A percentile compares a stretch with the other conserved stretches of the same genome.
Conservation (phyloP, 2,329 filamentous ascomycete genomes). For the Rosellinia necatrix region DNA sequence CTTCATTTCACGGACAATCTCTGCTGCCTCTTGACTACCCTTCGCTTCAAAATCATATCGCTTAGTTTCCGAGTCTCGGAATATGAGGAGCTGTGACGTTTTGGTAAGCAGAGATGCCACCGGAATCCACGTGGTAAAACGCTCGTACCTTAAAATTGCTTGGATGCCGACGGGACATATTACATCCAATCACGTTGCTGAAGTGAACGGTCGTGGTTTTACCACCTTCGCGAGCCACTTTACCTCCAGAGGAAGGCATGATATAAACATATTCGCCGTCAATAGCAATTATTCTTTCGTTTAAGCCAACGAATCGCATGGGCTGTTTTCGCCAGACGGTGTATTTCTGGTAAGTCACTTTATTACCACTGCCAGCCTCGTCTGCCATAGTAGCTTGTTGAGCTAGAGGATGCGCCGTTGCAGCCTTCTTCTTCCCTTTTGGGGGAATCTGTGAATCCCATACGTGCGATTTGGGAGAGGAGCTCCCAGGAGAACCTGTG, state of each 20-base stretch:
- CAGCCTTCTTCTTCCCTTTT: slow-evolving; percentile 59
- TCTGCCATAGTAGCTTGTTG: slow-evolving; percentile 65
- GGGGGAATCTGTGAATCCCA: slow-evolving; percentile 52
- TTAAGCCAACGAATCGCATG: slow-evolving; percentile 77
- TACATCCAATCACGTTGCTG: slow-evolving; percentile 79
- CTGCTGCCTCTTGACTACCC: slow-evolving; percentile 71
- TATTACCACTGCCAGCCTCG: slow-evolving; percentile 53
- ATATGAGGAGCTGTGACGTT: slow-evolving; percentile 68
- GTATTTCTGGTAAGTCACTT: slow-evolving; percentile 73
- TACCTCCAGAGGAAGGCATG: slow-evolving; percentile 71
- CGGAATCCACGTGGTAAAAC: not conserved
- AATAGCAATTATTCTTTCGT: slow-evolving; percentile 76
- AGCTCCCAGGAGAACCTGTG: slow-evolving; percentile 69
- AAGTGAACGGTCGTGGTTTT: slow-evolving; percentile 85
- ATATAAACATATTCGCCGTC: slow-evolving; percentile 89
- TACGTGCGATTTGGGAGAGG: slow-evolving; percentile 68
- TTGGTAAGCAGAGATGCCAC: slow-evolving; percentile 2
- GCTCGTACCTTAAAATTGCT: slow-evolving; percentile 72
- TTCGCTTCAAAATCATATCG: slow-evolving; percentile 85
- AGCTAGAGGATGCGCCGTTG: slow-evolving; percentile 69
- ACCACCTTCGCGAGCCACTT: slow-evolving; percentile 65
- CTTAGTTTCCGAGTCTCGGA: slow-evolving; percentile 76
- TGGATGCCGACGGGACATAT: slow-evolving; percentile 78
- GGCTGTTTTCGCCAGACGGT: slow-evolving; percentile 81
- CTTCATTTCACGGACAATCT: slow-evolving; percentile 79